Base-by-base conservation (phyloP, 371 early-diverging fungal genomes). In the Mycotypha africana region DNA sequence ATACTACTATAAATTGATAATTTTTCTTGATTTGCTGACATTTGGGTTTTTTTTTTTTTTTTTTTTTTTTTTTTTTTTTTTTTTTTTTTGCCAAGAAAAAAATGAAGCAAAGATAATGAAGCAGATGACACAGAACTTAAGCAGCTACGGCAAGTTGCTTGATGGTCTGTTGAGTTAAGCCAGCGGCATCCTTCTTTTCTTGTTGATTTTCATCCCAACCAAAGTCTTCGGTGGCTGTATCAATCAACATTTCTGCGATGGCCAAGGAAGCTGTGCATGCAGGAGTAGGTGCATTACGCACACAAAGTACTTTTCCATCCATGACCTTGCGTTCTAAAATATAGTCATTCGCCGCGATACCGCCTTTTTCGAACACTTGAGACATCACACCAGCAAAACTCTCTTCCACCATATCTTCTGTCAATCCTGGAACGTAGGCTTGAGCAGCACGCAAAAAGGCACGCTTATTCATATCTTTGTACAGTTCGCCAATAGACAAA, bases 321-420 rank as follows among this genome's bases (percentile, higher is more conserved):
- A 73, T 52, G 21, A 64, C 67, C 14, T 68, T 68, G n/a, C 69
- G 59, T 22, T 68, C 69, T 26, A 73, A 31, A 40, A 69, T 73
- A 52, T 61, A 68, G 35, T 72, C 73, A 24, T 56, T 56, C 14
- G 73, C 73, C 22, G 73, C 73, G 38, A 55, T 51, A 35, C 67
- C 67, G 26, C 71, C 71, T 36, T 53, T 60, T 49, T 62, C 69
- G 46, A 73, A 73, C 11, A 73, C 73, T 48, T 69, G 69, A 1
- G 65, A 54, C 73, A 73, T 73, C 2, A 73, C 67, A 16, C 73
- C 73, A 2, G 65, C 50, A 43, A 66, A 73, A 24, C 73, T 73
- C 14, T 59, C 64, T 32, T 73, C 73, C 1, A 73, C 73, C 73
- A 73, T 73, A 30, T 73, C 65, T 19, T 39, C 58, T 10, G 60